phyloP scores from a whole-genome alignment of 2,329 filamentous ascomycete species.

The Alternaria infectoria region DNA sequence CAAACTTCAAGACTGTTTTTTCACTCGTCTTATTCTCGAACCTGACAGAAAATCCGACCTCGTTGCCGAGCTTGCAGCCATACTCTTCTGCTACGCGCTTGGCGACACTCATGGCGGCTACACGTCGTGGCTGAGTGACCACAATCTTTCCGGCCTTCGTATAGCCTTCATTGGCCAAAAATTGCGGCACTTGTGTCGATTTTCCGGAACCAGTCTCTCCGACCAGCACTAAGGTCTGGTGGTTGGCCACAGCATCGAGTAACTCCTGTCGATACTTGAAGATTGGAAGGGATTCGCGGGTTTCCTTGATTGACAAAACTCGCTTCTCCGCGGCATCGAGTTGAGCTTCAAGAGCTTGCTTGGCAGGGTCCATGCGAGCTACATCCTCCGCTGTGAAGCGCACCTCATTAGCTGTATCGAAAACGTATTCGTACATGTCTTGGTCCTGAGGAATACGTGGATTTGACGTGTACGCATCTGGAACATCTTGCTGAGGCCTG shows the following conservation, averaged over 20 bases:
- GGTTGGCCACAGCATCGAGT: conserved; percentile 80
- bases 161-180: too few species aligned
- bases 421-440: too few species aligned
- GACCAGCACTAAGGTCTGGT: conserved; percentile 89
- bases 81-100: conserved; percentile 90
- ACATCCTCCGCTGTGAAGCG: too few species aligned
- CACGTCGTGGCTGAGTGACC: conserved; percentile 94
- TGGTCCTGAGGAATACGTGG: too few species aligned
- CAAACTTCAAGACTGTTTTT: conserved; percentile 68
- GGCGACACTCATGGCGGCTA: conserved; percentile 98
- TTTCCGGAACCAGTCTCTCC: conserved; percentile 96
- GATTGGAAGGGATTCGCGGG: conserved; percentile 82
- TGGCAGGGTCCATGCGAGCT: conserved; percentile 70
- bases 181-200: conserved; percentile 93
- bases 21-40: conserved; percentile 83
- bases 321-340: conserved; percentile 89
- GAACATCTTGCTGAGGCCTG: too few species aligned
- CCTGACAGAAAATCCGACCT: conserved; percentile 93
- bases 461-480: too few species aligned
- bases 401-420: too few species aligned
- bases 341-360: conserved; percentile 78
- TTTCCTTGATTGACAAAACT: conserved; percentile 88
- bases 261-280: conserved; percentile 79
- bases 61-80: conserved; percentile 88
- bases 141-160: too few species aligned